Conservation (phyloP, 495 filamentous ascomycete genomes). For the Aspergillus ostianus region DNA sequence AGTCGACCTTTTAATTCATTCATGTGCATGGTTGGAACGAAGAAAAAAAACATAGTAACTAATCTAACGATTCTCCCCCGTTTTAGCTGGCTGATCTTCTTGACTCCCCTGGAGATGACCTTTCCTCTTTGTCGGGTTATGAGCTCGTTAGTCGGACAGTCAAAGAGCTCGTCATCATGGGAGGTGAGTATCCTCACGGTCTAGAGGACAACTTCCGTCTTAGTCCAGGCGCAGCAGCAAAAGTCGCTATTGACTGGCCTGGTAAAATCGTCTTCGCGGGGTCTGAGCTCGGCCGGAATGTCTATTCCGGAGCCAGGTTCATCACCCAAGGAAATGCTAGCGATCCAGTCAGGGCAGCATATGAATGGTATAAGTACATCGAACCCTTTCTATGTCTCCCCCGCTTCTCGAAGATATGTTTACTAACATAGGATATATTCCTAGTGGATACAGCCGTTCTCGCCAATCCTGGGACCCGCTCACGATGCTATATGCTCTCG, state of each 20-base stretch:
- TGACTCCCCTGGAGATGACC: constrained; percentile 33
- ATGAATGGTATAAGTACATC: constrained; percentile 35
- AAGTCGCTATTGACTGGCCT: constrained; percentile 43
- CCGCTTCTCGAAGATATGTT: neutral
- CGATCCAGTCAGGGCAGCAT: constrained; percentile 42
- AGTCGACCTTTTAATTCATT: neutral
- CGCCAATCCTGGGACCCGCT: constrained; percentile 46
- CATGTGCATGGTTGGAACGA: too few species aligned
- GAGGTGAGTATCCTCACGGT: constrained; percentile 43
- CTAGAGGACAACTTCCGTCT: constrained; percentile 39
- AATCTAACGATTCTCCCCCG: too few species aligned
- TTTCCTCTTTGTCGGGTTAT: constrained; percentile 31
- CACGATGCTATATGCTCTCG: constrained; percentile 41
- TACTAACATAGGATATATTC: neutral
- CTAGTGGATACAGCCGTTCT: constrained; percentile 4
- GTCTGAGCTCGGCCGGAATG: constrained; percentile 31
- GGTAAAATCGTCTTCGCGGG: constrained; percentile 34
- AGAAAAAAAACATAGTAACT: too few species aligned
- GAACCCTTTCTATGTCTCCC: neutral
- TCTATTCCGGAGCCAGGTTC: constrained; percentile 35
- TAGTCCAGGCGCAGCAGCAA: constrained; percentile 29
- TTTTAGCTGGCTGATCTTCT: constrained; percentile 38
- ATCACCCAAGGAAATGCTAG: constrained; percentile 24
- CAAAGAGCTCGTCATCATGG: constrained; percentile 45
- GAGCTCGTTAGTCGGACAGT: constrained; percentile 41